Evolutionary conservation across 495 filamentous ascomycete genomes (phyloP).

Genomic region (Sabuloglossum arenarium): DNA sequence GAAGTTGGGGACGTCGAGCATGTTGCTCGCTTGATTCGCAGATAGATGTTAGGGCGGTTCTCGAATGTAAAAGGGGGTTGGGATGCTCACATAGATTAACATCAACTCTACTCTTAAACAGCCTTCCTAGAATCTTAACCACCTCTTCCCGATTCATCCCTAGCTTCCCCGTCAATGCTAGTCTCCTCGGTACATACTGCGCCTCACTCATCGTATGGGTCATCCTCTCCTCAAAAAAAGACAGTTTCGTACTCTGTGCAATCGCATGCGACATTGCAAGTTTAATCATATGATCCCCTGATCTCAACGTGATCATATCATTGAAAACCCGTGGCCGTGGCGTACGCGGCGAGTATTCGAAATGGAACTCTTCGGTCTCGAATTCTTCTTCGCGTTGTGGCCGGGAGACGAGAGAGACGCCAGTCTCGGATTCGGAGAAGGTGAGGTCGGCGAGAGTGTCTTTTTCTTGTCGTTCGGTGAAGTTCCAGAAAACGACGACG

Average conservation of each 20-base stretch:
- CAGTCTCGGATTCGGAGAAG: slow-evolving; percentile 44
- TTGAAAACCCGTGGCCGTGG: slow-evolving; percentile 84
- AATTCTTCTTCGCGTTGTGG: slow-evolving; percentile 69
- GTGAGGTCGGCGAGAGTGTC: slow-evolving; percentile 90
- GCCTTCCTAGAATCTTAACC: slow-evolving; percentile 65
- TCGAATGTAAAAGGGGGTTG: not conserved
- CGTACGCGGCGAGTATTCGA: slow-evolving; percentile 77
- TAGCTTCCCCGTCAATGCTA: slow-evolving; percentile 74
- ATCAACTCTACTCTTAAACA: slow-evolving; percentile 89
- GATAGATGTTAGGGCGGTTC: slow-evolving; percentile 1
- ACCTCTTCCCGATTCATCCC: slow-evolving; percentile 88
- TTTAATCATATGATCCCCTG: slow-evolving; percentile 97
- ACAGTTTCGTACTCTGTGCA: slow-evolving; percentile 90
- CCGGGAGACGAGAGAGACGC: slow-evolving; percentile 39
- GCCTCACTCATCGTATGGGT: slow-evolving; percentile 80
- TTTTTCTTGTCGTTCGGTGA: slow-evolving; percentile 87
- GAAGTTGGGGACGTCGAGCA: slow-evolving; percentile 94
- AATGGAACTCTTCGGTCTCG: slow-evolving; percentile 97
- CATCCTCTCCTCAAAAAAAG: slow-evolving; percentile 95
- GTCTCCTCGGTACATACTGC: slow-evolving; percentile 69
- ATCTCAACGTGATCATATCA: slow-evolving; percentile 94
- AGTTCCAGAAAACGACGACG: slow-evolving; percentile 97
- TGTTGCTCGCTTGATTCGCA: slow-evolving; percentile 60
- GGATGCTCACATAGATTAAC: slow-evolving; percentile 78
- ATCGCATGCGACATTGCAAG: slow-evolving; percentile 93